These are phyloP conservation scores for Salix dunnii DNA, from an alignment of 345 rosid species.

Conservation along the genomic window DNA sequence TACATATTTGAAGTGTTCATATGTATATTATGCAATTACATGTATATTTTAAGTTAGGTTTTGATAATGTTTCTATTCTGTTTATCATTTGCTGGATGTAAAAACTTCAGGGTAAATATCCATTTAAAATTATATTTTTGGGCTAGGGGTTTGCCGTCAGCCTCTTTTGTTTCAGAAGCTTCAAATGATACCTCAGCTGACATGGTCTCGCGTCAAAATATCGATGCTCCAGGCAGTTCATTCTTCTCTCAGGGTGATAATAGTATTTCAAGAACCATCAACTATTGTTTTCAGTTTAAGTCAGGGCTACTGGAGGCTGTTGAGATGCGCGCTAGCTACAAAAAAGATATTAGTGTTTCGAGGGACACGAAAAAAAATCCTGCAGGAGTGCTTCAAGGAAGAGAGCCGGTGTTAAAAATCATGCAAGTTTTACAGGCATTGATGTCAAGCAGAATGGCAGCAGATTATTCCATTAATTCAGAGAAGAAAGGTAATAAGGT, in stretches of 20 bases:
- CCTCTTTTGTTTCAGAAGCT: background rate
- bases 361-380: background rate
- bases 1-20: too few species aligned
- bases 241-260: conserved; percentile 1
- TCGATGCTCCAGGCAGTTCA: background rate
- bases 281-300: too few species aligned
- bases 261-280: conserved; percentile 4
- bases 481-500: background rate
- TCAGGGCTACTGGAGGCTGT: too few species aligned
- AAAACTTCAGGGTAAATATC: too few species aligned
- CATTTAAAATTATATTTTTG: too few species aligned
- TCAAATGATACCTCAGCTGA: background rate
- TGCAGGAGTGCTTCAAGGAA: conserved; percentile 6
- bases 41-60: too few species aligned
- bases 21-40: too few species aligned
- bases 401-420: conserved; percentile 14
- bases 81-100: too few species aligned
- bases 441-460: conserved; percentile 21
- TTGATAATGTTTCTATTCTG: too few species aligned
- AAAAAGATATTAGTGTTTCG: background rate
- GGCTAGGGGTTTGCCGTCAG: background rate
- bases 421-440: conserved; percentile 27
- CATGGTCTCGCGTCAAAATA: background rate
- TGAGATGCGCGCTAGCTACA: too few species aligned
- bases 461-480: too few species aligned